These are phyloP conservation scores for Ganoderma leucocontextum DNA, from an alignment of 1,284 basidiomycete genomes.

Conservation along the genomic window DNA sequence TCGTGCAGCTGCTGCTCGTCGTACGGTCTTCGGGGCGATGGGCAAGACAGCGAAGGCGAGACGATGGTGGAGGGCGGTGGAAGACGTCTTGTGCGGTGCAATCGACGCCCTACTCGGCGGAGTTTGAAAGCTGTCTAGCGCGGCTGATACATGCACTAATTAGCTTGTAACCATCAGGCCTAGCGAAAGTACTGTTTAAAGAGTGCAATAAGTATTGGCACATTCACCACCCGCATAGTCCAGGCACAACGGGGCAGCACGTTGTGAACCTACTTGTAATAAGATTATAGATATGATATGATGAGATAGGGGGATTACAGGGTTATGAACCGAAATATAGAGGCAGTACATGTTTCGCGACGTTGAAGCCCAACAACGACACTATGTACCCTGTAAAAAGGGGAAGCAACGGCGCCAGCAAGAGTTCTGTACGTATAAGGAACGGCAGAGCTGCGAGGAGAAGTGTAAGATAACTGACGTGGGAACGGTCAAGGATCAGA, in stretches of 20 bases:
- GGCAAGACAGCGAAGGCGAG: constrained; percentile 29
- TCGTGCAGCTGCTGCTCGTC: constrained; percentile 32
- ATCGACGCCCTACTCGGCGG: constrained; percentile 32
- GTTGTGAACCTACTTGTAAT: neutral
- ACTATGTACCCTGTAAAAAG: constrained; percentile 86
- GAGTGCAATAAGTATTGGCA: too few relatives aligned
- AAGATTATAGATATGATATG: neutral
- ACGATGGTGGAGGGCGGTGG: constrained; percentile 32
- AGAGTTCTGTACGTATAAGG: constrained; percentile 85
- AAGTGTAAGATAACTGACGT: constrained; percentile 1
- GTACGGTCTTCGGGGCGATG: constrained; percentile 22
- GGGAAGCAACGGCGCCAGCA: constrained; percentile 87
- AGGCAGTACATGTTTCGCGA: constrained; percentile 79
- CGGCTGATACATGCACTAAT: constrained; percentile 13
- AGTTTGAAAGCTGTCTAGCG: constrained; percentile 32
- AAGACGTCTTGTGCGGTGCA: constrained; percentile 31
- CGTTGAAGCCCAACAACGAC: constrained; percentile 89
- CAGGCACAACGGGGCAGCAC: neutral
- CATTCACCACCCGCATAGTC: too few relatives aligned
- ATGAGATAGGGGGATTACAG: constrained; percentile 13
- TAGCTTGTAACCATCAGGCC: too few relatives aligned
- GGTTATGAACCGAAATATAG: constrained; percentile 77
- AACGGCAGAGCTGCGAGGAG: constrained; percentile 81
- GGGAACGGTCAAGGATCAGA: neutral
- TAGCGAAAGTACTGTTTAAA: too few relatives aligned